These are phyloP conservation scores for Anacardium occidentale DNA, from an alignment of 345 rosid genomes.

Conservation along the genomic window DNA sequence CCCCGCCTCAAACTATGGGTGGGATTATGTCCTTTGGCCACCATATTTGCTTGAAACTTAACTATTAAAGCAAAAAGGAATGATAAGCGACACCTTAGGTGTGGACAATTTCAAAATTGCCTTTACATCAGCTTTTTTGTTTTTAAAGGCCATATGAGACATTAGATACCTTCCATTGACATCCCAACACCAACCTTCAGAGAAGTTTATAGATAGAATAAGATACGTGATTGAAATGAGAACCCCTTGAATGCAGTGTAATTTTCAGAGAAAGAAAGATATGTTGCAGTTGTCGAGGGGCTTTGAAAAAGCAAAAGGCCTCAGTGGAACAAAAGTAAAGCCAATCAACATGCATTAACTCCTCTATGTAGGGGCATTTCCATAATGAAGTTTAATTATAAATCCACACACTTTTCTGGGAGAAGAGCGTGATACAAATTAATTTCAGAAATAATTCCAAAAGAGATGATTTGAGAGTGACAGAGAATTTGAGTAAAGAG, in stretches of 20 bases:
- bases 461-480: too few relatives aligned
- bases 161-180: constrained; percentile 84
- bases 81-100: not conserved
- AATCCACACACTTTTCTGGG: not conserved
- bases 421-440: too few relatives aligned
- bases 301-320: too few relatives aligned
- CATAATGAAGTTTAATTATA: not conserved
- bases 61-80: not conserved
- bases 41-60: not conserved
- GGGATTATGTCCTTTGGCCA: too few relatives aligned
- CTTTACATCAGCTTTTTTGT: constrained; percentile 53
- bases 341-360: constrained; percentile 1
- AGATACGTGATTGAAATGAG: constrained; percentile 11
- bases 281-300: not conserved
- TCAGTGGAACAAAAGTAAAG: too few relatives aligned
- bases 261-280: not conserved
- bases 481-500: too few relatives aligned
- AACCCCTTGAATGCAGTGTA: not conserved
- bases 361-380: not conserved
- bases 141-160: constrained; percentile 76
- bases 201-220: constrained; percentile 13
- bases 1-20: too few relatives aligned
- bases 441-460: too few relatives aligned
- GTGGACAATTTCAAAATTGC: constrained; percentile 38
- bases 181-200: constrained; percentile 78